phyloP scores from a whole-genome alignment of 371 early-diverging fungal species.

The Apophysomyces elegans region DNA sequence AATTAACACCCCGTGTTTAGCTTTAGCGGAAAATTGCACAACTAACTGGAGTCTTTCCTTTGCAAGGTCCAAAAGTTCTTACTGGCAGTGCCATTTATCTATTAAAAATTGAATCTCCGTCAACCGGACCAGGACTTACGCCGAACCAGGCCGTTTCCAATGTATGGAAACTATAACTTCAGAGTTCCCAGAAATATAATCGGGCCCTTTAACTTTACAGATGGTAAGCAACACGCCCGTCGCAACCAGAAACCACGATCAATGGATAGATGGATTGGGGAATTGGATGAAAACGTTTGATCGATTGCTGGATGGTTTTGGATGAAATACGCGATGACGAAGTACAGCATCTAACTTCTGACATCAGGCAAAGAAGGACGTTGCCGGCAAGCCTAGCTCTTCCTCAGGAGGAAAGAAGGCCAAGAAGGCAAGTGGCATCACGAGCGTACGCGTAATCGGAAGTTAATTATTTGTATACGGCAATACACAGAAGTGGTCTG shows the following conservation, averaged over 20 bases:
- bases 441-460: conserved; percentile 16
- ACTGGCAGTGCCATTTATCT: too few relatives aligned
- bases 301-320: not conserved
- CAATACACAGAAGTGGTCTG: conserved; percentile 86
- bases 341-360: not conserved
- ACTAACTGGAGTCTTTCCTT: too few relatives aligned
- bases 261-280: not conserved
- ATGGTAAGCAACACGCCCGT: not conserved
- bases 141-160: not conserved
- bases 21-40: too few relatives aligned
- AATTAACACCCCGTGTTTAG: too few relatives aligned
- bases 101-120: not conserved
- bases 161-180: not conserved
- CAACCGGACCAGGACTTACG: not conserved
- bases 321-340: not conserved
- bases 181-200: not conserved
- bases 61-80: too few relatives aligned
- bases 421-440: conserved; percentile 65
- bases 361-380: conserved; percentile 71
- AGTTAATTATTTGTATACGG: not conserved
- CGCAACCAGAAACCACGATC: not conserved
- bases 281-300: conserved; percentile 1
- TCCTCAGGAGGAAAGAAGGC: conserved; percentile 87
- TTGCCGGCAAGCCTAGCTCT: conserved; percentile 66
- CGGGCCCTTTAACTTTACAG: conserved; percentile 11